Conservation (phyloP, 2,329 filamentous ascomycete genomes). For the Rugonectria rugulosa region DNA sequence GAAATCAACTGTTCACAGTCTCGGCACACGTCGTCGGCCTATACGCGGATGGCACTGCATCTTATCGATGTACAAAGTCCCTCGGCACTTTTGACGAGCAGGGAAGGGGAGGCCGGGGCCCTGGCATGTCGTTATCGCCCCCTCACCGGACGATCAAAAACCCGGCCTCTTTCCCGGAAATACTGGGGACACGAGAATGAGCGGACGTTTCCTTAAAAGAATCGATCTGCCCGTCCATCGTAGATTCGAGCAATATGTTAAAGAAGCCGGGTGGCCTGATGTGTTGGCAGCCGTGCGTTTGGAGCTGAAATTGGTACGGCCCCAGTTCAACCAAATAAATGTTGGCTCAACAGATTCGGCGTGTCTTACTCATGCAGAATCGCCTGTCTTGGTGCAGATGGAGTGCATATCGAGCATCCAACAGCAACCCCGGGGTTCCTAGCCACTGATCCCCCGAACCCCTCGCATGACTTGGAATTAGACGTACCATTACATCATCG, state of each 20-base stretch:
- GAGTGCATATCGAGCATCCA: too few relatives aligned
- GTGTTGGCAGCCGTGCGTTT: too few relatives aligned
- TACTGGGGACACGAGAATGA: not conserved
- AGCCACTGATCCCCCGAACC: too few relatives aligned
- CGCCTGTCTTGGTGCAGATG: too few relatives aligned
- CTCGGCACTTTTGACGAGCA: slow-evolving; percentile 1
- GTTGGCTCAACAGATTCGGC: too few relatives aligned
- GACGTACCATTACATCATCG: too few relatives aligned
- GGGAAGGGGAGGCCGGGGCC: not conserved
- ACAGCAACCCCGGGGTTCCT: too few relatives aligned
- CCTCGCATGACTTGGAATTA: too few relatives aligned
- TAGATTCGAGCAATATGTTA: too few relatives aligned
- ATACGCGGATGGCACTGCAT: not conserved
- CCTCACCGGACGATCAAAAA: not conserved
- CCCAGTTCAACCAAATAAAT: too few relatives aligned
- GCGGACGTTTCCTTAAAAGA: not conserved
- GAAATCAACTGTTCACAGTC: not conserved
- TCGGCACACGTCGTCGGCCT: not conserved
- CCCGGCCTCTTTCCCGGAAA: not conserved
- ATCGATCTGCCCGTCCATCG: not conserved
- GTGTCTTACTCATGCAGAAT: too few relatives aligned
- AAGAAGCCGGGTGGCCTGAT: too few relatives aligned
- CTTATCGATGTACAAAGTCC: not conserved
- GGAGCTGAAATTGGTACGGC: not conserved
- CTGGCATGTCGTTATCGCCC: not conserved